Base-by-base conservation (phyloP, 306 rosid genomes). In the Medicago arabica region DNA sequence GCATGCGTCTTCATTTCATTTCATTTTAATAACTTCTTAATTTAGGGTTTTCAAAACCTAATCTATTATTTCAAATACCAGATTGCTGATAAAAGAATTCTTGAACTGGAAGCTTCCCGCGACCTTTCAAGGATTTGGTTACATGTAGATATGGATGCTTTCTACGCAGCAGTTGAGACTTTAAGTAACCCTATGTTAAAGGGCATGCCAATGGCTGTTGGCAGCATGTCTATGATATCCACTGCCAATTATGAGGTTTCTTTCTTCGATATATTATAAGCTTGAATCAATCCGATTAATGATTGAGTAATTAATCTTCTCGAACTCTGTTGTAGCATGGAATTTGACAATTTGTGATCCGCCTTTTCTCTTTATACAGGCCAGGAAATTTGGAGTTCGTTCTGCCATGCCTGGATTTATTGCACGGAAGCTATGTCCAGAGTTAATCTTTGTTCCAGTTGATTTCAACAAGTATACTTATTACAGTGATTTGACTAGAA, bases 401-500 rank as follows among this genome's bases (percentile, higher is more conserved):
- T 89, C 97, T 81, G 97, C 96, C 62, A 95, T 95, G 98, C 98
- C 98, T 62, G 98, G 98, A 18, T 95, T 95, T 79, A 95, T 92
- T 85, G 97, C 96, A 15, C 82, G 86, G 49, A 95, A 84, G 83
- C 80, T 95, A 66, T 95, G 98, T 79, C 98, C 96, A 1, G 88
- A 87, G 76, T 83, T 95, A 80, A 84, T 95, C 82, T 86, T 95
- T 80, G 97, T 89, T 61, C 95, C 96, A 14, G 17, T 41, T 9
- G 96, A 95, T 85, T 95, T 95, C 81, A 85, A 82, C n/a, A 95
- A 95, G 87, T 95, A 90, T 81, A 88, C 80, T 46, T 12, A 87
- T 78, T 90, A 79, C 78, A 88, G 97, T 77, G 93, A 80, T 79
- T 83, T 95, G 75, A 84, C 96, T 34, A 87, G 97, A 83, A 89